Evolutionary conservation across 1,284 basidiomycete genomes (phyloP).

Genomic region (Polyporus tsugae): DNA sequence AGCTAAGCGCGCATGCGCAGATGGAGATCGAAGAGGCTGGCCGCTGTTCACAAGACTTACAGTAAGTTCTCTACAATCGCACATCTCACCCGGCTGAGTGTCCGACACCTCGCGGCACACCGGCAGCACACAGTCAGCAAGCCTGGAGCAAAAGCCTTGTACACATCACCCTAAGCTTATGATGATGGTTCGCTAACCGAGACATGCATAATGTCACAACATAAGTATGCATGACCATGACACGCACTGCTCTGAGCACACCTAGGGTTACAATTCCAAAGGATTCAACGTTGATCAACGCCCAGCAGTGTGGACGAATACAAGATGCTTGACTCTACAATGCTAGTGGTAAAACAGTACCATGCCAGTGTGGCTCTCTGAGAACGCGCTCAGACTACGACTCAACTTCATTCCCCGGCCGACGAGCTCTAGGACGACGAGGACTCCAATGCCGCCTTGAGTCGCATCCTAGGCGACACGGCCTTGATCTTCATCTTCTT

Average conservation of each 20-base stretch:
- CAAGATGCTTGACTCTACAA: neutral
- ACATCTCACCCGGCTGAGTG: too few species aligned
- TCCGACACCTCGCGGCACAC: too few species aligned
- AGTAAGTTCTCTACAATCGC: too few species aligned
- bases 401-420: neutral
- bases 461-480: neutral
- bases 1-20: too few species aligned
- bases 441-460: too few species aligned
- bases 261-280: neutral
- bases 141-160: too few species aligned
- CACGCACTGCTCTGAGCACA: neutral
- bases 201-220: neutral
- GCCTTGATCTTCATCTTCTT: neutral
- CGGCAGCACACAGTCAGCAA: too few species aligned
- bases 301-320: neutral
- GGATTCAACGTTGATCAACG: neutral
- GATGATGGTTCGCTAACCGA: neutral
- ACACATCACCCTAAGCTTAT: too few species aligned
- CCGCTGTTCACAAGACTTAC: too few species aligned
- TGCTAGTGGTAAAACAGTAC: neutral
- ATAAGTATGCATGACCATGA: neutral
- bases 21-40: too few species aligned
- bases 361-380: neutral
- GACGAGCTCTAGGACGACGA: too few species aligned
- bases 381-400: neutral